Evolutionary conservation across 2,329 filamentous ascomycete genomes (phyloP).

Genomic region (Arthrobotrys conoides): DNA sequence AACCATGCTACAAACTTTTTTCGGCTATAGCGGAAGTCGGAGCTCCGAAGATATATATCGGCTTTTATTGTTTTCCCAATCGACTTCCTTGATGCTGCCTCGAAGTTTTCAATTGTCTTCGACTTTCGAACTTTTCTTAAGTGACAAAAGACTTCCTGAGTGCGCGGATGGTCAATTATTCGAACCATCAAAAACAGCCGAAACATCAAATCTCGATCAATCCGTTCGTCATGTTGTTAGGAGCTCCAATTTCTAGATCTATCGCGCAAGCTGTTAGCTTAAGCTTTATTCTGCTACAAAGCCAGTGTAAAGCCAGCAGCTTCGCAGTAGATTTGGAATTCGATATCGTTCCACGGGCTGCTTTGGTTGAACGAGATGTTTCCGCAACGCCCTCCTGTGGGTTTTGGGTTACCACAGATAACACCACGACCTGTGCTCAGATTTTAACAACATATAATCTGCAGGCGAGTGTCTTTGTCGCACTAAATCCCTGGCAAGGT

Average conservation of each 20-base stretch:
- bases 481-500: constrained; percentile 25
- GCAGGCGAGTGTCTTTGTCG: constrained; percentile 10
- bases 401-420: constrained; percentile 28
- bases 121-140: too few species aligned
- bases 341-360: background rate
- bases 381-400: constrained; percentile 28
- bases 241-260: background rate
- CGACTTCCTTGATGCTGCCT: too few species aligned
- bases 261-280: background rate
- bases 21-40: too few species aligned
- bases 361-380: background rate
- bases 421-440: constrained; percentile 32
- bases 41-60: too few species aligned
- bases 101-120: too few species aligned
- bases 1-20: background rate
- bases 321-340: background rate
- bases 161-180: too few species aligned
- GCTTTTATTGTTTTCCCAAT: too few species aligned
- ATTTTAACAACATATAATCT: constrained; percentile 27
- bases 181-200: too few species aligned
- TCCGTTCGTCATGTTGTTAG: background rate
- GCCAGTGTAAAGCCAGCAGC: background rate
- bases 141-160: too few species aligned
- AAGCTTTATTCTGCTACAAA: background rate
- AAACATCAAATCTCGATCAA: background rate